Evolutionary conservation across 192 early-diverging fungal species (phyloP).

Genomic region (Coemansia sp.): DNA sequence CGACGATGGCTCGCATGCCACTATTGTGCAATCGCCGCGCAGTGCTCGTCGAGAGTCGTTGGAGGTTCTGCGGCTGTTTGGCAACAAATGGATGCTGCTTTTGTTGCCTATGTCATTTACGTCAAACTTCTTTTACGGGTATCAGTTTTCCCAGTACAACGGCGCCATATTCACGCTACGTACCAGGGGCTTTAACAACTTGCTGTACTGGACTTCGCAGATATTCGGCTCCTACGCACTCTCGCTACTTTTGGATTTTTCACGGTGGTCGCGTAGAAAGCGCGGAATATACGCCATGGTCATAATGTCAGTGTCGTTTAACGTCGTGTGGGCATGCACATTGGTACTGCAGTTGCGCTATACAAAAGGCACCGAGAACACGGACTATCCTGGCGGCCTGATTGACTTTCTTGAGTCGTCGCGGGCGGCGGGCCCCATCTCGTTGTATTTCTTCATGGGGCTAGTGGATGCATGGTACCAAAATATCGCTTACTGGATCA

Average conservation of each 20-base stretch:
- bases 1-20: conserved; percentile 68
- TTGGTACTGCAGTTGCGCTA: conserved; percentile 62
- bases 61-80: conserved; percentile 62
- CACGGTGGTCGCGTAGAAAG: conserved; percentile 57
- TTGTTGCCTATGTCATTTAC: conserved; percentile 72
- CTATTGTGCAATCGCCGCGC: conserved; percentile 56
- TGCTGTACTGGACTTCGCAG: conserved; percentile 76
- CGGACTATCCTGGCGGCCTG: conserved; percentile 33
- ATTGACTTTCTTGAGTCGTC: conserved; percentile 41
- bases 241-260: conserved; percentile 64
- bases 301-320: conserved; percentile 42
- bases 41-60: conserved; percentile 62
- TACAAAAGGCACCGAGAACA: conserved; percentile 29
- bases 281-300: conserved; percentile 62
- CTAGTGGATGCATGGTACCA: conserved; percentile 81
- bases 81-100: conserved; percentile 67
- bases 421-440: conserved; percentile 59
- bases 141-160: conserved; percentile 64
- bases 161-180: conserved; percentile 69
- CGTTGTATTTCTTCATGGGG: conserved; percentile 75
- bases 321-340: conserved; percentile 62
- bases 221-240: conserved; percentile 68
- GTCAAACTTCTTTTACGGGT: conserved; percentile 80
- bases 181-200: conserved; percentile 72
- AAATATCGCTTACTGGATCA: conserved; percentile 76